Base-by-base conservation (phyloP, 208 protist genomes). In the Acanthamoeba sp. region DNA sequence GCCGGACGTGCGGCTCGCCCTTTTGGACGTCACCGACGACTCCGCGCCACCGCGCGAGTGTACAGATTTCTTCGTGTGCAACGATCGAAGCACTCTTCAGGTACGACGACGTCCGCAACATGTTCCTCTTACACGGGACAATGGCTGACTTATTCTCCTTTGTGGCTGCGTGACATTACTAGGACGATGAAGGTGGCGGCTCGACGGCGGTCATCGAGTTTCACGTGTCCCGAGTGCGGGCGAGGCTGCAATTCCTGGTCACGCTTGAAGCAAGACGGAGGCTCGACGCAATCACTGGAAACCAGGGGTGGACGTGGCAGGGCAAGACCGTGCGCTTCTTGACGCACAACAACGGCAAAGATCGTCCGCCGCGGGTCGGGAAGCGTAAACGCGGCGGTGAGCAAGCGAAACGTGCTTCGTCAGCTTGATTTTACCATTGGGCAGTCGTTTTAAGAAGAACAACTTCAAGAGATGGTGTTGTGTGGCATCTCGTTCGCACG, bases 291-390 rank as follows among this genome's bases (percentile, higher is more conserved):
- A n/a, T n/a, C n/a, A n/a, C n/a, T n/a, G n/a, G n/a, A n/a, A n/a
- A n/a, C n/a, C n/a, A n/a, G n/a, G 48, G 48, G 2, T 52, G 48
- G 48, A 52, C 57, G 24, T 64, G 57, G 57, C 6, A 29, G 2
- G 57, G 57, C 57, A 32, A 24, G 18, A 64, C 57, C 57, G 57
- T 64, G 24, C n/a, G 16, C 57, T 64, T 64, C 22, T 7, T 29
- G 22, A 64, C 57, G 22, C 57, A 64, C 57, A 64, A 64, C 57
- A 64, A 64, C 57, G 57, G 57, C 57, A 64, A 64, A 64, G 57
- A 64, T 29, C 0, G 22, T 5, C 57, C 27, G 22, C 27, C 57
- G 22, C 57, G 57, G n/a, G n/a, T n/a, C 48, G 48, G 48, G 16
- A 52, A 52, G 20, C 48, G 48, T 1, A 10, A 3, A 18, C 48